Conservation (phyloP, 192 early-diverging fungal species). For the Coemansia sp. region DNA sequence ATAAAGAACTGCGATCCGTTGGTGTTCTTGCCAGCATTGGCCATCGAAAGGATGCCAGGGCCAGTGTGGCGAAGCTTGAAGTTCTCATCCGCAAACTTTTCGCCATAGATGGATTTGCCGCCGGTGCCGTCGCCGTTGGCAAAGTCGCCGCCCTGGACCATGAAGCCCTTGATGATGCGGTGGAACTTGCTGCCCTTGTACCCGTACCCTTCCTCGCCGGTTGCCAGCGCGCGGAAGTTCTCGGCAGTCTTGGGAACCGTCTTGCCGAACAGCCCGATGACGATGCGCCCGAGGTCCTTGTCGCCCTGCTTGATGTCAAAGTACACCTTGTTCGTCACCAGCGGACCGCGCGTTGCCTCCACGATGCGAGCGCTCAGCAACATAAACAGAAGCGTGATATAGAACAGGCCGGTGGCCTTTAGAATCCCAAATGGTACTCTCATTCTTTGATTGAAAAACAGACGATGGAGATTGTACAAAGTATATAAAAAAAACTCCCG, state of each 20-base stretch:
- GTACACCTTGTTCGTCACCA: conserved; percentile 75
- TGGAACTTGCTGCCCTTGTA: conserved; percentile 85
- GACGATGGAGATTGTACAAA: background rate
- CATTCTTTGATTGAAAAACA: conserved; percentile 14
- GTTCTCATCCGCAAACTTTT: conserved; percentile 79
- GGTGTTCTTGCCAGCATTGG: conserved; percentile 73
- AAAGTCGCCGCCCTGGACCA: conserved; percentile 90
- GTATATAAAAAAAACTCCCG: background rate
- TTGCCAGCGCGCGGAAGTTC: conserved; percentile 79
- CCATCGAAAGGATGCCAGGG: conserved; percentile 76
- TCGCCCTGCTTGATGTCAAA: conserved; percentile 85
- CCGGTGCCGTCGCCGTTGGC: conserved; percentile 77
- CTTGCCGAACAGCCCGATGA: conserved; percentile 69
- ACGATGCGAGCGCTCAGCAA: conserved; percentile 40
- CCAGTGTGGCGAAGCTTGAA: conserved; percentile 71
- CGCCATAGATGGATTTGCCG: conserved; percentile 79
- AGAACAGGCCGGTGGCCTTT: conserved; percentile 42
- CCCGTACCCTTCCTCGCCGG: conserved; percentile 53
- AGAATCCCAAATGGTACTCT: conserved; percentile 31
- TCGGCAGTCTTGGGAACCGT: conserved; percentile 90
- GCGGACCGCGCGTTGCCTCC: conserved; percentile 61
- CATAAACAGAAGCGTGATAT: conserved; percentile 27
- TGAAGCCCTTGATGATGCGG: conserved; percentile 85
- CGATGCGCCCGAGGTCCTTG: conserved; percentile 60
- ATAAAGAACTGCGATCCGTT: conserved; percentile 88